A percentile compares a stretch with the other conserved stretches of the same genome.
Conservation (phyloP, 495 filamentous ascomycete genomes). For the Penicillium ucsense region DNA sequence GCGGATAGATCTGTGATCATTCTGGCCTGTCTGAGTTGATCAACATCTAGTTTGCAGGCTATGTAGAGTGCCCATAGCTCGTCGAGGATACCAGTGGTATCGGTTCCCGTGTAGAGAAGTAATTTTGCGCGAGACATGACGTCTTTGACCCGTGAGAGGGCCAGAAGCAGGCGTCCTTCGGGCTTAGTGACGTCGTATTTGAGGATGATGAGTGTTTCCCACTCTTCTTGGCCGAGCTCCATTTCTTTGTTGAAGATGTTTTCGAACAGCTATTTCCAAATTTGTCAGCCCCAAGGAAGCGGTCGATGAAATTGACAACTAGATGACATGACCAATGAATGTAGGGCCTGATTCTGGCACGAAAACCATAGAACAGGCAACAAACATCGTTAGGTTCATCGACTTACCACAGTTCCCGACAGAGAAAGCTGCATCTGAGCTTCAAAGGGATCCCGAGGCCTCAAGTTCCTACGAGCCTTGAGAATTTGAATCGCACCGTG, state of each 20-base stretch:
- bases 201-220: slow-evolving; percentile 23
- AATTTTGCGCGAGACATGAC: slow-evolving; percentile 17
- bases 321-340: too few relatives aligned
- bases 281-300: too few relatives aligned
- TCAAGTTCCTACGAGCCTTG: slow-evolving; percentile 22
- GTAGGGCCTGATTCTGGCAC: too few relatives aligned
- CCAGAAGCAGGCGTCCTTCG: slow-evolving; percentile 22
- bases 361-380: too few relatives aligned
- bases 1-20: slow-evolving; percentile 4
- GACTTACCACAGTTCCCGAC: slow-evolving; percentile 30
- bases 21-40: slow-evolving; percentile 7
- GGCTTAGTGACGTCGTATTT: slow-evolving; percentile 16
- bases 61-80: slow-evolving; percentile 21
- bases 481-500: slow-evolving; percentile 34
- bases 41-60: slow-evolving; percentile 12
- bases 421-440: slow-evolving; percentile 25
- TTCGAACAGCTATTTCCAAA: slow-evolving; percentile 26
- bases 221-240: slow-evolving; percentile 24
- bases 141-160: slow-evolving; percentile 18
- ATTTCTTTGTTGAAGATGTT: slow-evolving; percentile 30
- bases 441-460: slow-evolving; percentile 30
- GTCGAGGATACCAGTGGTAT: slow-evolving; percentile 6
- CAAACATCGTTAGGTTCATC: too few relatives aligned
- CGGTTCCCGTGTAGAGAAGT: slow-evolving; percentile 2
- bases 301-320: not conserved